Percentiles rank a stretch among this genome's conserved stretches.
phyloP scores from a whole-genome alignment of 2,329 filamentous ascomycete species.

The Fusarium globosum region DNA sequence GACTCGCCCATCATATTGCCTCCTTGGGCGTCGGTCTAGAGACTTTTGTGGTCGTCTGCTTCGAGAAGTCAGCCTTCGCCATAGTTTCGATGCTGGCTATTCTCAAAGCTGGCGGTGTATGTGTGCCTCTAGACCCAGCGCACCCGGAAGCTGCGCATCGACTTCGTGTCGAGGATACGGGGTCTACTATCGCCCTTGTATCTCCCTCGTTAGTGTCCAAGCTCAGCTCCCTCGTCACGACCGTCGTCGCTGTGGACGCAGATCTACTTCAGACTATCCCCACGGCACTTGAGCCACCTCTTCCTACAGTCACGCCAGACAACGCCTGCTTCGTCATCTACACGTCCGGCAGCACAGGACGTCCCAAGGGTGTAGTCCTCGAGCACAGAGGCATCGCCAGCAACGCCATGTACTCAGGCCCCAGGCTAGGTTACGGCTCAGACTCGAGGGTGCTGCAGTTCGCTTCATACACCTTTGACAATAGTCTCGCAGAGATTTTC shows the following conservation, averaged over 20 bases:
- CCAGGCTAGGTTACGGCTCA: constrained; percentile 16
- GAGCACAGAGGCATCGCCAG: constrained; percentile 33
- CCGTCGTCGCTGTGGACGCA: constrained; percentile 14
- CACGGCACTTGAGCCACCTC: accelerated
- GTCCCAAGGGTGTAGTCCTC: constrained; percentile 29
- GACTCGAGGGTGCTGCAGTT: constrained; percentile 35
- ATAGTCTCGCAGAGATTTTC: constrained; percentile 32
- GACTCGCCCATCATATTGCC: constrained; percentile 16
- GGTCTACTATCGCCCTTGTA: constrained; percentile 22
- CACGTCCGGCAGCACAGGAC: constrained; percentile 33
- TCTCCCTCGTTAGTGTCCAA: not conserved
- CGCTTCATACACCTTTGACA: constrained; percentile 36
- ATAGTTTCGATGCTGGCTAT: constrained; percentile 32
- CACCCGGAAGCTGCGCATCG: constrained; percentile 36
- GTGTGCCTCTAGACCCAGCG: constrained; percentile 26
- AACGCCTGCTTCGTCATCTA: constrained; percentile 39
- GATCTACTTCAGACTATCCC: not conserved
- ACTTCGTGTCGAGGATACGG: constrained; percentile 24
- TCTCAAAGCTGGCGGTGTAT: constrained; percentile 32
- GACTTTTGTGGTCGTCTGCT: constrained; percentile 22
- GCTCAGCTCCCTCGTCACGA: constrained; percentile 13
- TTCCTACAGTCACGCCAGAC: constrained; percentile 1
- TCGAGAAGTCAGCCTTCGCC: constrained; percentile 30
- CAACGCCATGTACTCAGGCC: constrained; percentile 13
- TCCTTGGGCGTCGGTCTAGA: constrained; percentile 14